A percentile compares a stretch with the other conserved stretches of the same genome.
These are phyloP conservation scores for Pseudovirgaria hyperparasitica DNA, from an alignment of 2,329 filamentous ascomycete species.

Conservation along the genomic window DNA sequence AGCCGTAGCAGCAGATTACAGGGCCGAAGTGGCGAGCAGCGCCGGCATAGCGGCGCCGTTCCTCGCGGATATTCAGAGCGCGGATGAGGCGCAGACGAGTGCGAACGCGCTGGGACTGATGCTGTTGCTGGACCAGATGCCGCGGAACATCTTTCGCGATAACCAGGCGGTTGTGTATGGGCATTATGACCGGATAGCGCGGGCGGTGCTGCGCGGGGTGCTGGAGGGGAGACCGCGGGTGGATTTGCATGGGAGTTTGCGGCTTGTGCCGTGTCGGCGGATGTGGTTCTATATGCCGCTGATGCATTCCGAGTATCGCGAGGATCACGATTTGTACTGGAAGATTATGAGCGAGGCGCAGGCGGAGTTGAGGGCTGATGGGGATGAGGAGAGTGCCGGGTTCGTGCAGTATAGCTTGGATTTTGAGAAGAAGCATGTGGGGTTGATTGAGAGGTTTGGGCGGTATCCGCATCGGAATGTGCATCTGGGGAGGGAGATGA, in stretches of 20 bases:
- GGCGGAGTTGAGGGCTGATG: slow-evolving; percentile 17
- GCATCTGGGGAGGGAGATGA: slow-evolving; percentile 36
- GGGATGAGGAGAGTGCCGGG: slow-evolving; percentile 15
- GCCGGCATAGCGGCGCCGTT: slow-evolving; percentile 22
- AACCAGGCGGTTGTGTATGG: slow-evolving; percentile 36
- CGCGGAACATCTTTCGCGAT: slow-evolving; percentile 48
- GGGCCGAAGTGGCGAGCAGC: slow-evolving; percentile 11
- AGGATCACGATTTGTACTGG: slow-evolving; percentile 29
- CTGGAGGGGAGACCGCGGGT: slow-evolving; percentile 15
- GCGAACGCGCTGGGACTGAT: slow-evolving; percentile 36
- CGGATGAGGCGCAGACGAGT: slow-evolving; percentile 14
- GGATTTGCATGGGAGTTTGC: slow-evolving; percentile 18
- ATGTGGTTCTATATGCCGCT: slow-evolving; percentile 49
- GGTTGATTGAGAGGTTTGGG: slow-evolving; percentile 41
- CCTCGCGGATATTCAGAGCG: slow-evolving; percentile 17
- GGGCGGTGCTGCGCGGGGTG: slow-evolving; percentile 29
- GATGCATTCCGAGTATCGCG: slow-evolving; percentile 43
- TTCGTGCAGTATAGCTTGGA: slow-evolving; percentile 18
- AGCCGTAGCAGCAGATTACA: slow-evolving; percentile 7
- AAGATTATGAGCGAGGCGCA: slow-evolving; percentile 19
- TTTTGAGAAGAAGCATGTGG: slow-evolving; percentile 34
- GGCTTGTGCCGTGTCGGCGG: slow-evolving; percentile 25
- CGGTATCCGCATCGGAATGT: slow-evolving; percentile 48
- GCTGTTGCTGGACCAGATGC: slow-evolving; percentile 49
- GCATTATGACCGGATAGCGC: slow-evolving; percentile 44